A percentile compares a stretch with the other conserved stretches of the same genome.
phyloP scores from a whole-genome alignment of 306 rosid species.

The Crotalaria pallida region DNA sequence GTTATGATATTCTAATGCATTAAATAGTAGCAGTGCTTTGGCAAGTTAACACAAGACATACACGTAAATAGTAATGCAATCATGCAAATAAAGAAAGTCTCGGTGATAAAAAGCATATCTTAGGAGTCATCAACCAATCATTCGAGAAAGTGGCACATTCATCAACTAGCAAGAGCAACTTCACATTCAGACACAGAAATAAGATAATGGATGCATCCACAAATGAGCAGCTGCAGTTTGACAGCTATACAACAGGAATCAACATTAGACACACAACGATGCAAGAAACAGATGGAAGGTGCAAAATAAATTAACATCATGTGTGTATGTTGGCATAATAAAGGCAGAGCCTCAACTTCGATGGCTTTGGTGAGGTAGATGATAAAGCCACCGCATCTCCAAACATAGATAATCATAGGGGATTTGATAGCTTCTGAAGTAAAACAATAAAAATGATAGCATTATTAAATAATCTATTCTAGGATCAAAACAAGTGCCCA shows the following conservation, averaged over 20 bases:
- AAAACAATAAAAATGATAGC: not conserved
- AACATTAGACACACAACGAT: not conserved
- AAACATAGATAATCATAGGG: not conserved
- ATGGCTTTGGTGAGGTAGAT: not conserved
- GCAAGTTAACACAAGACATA: conserved; percentile 2
- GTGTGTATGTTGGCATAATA: not conserved
- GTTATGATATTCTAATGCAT: not conserved
- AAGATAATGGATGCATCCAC: not conserved
- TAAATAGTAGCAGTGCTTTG: not conserved
- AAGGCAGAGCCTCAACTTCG: not conserved
- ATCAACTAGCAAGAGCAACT: not conserved
- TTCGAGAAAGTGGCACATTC: not conserved
- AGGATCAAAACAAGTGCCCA: not conserved
- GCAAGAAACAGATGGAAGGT: conserved; percentile 2
- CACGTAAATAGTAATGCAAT: not conserved
- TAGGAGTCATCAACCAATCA: not conserved
- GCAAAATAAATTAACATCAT: not conserved
- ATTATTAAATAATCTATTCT: not conserved
- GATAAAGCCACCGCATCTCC: not conserved
- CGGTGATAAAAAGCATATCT: not conserved
- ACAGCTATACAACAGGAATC: not conserved
- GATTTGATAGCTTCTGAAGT: not conserved
- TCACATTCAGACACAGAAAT: conserved; percentile 1
- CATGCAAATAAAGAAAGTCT: not conserved
- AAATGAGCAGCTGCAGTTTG: not conserved